These are phyloP conservation scores for Leptosphaerulina australis DNA, from an alignment of 2,329 filamentous ascomycete species.

Conservation along the genomic window DNA sequence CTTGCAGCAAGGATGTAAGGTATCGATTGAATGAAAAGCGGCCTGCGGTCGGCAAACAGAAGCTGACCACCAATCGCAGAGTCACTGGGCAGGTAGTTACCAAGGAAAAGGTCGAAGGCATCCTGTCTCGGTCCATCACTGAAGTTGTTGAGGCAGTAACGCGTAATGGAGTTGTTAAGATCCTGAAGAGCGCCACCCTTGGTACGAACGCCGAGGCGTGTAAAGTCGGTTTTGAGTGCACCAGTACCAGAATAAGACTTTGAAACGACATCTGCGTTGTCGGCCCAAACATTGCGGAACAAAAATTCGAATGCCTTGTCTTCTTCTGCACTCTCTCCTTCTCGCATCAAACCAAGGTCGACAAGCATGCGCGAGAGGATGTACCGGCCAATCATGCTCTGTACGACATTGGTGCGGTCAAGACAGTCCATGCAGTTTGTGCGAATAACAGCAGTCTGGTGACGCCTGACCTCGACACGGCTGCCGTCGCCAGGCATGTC, in stretches of 20 bases:
- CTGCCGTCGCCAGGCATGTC: constrained; percentile 79
- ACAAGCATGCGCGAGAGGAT: constrained; percentile 86
- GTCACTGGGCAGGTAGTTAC: constrained; percentile 77
- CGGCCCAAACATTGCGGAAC: constrained; percentile 97
- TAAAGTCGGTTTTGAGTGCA: constrained; percentile 97
- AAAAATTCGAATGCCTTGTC: constrained; percentile 83
- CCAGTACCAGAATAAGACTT: constrained; percentile 93
- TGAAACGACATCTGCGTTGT: constrained; percentile 96
- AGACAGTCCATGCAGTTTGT: constrained; percentile 99
- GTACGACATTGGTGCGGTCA: constrained; percentile 95
- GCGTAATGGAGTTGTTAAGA: constrained; percentile 82
- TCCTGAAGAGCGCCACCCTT: constrained; percentile 85
- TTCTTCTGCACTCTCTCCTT: constrained; percentile 78
- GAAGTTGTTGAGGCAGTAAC: constrained; percentile 95
- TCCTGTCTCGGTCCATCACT: constrained; percentile 92
- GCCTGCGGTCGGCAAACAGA: constrained; percentile 83
- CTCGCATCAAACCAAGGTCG: constrained; percentile 78
- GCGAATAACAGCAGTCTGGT: constrained; percentile 88
- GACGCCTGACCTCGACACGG: constrained; percentile 76
- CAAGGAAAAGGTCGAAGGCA: constrained; percentile 92
- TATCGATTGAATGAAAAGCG: constrained; percentile 87
- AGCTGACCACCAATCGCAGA: constrained; percentile 72
- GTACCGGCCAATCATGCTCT: constrained; percentile 93
- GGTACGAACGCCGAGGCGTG: constrained; percentile 88
- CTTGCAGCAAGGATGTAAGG: constrained; percentile 89